Conservation (phyloP, 192 early-diverging fungal genomes). For the Backusella morwellensis region DNA sequence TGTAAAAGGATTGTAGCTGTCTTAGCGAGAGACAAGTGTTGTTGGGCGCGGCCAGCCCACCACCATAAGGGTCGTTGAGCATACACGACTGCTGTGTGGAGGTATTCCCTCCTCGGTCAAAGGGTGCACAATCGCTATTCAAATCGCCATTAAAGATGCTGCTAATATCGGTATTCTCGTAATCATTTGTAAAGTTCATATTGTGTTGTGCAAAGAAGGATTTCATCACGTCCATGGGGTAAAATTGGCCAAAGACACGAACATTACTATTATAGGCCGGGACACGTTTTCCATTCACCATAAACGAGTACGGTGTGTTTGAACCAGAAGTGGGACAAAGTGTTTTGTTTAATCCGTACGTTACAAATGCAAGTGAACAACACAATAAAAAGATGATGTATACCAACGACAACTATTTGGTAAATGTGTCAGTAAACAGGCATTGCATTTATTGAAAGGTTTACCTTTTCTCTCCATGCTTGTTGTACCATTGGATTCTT, state of each 20-base stretch:
- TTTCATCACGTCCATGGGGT: conserved; percentile 16
- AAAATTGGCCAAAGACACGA: conserved; percentile 34
- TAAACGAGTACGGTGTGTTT: conserved; percentile 21
- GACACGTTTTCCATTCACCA: conserved; percentile 1
- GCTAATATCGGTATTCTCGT: conserved; percentile 31
- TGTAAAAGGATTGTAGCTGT: conserved; percentile 3
- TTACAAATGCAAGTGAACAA: conserved; percentile 39
- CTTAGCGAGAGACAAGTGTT: conserved; percentile 22
- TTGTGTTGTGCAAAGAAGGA: conserved; percentile 17
- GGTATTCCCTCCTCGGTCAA: background rate
- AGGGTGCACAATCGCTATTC: conserved; percentile 6
- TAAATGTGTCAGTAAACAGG: background rate
- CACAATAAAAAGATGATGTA: conserved; percentile 40
- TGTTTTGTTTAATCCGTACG: conserved; percentile 38
- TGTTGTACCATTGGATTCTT: conserved; percentile 42
- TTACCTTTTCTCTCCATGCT: conserved; percentile 60
- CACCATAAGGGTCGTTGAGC: conserved; percentile 25
- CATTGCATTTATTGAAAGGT: background rate
- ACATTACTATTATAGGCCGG: conserved; percentile 24
- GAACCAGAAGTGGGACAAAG: conserved; percentile 30
- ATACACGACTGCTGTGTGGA: background rate
- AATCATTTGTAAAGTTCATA: conserved; percentile 28
- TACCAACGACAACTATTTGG: conserved; percentile 27
- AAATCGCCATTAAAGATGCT: conserved; percentile 34
- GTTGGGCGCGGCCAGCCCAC: conserved; percentile 7